A percentile compares a stretch with the other conserved stretches of the same genome.
phyloP scores from a whole-genome alignment of 306 rosid species.

The Trichosanthes cucumerina region DNA sequence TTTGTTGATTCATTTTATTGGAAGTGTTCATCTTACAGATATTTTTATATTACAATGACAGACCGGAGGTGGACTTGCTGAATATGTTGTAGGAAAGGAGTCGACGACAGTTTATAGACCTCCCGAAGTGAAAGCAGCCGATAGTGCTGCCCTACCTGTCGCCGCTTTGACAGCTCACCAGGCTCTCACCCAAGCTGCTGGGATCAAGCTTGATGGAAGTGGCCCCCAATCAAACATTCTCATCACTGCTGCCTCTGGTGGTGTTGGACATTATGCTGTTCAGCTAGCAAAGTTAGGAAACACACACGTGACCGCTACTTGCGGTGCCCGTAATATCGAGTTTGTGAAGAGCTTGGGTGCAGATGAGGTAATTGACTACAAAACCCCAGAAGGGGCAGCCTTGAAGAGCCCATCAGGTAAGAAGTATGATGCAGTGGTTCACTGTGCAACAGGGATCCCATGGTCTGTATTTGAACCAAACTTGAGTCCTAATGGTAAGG shows the following conservation, averaged over 20 bases:
- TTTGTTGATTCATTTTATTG: not conserved
- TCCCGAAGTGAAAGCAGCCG: conserved; percentile 47
- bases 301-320: conserved; percentile 51
- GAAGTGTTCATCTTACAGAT: not conserved
- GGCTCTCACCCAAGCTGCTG: conserved; percentile 47
- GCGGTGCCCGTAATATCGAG: conserved; percentile 54
- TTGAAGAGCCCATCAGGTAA: conserved; percentile 51
- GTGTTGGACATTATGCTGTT: conserved; percentile 50
- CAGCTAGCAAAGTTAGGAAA: conserved; percentile 66
- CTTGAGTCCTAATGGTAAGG: conserved; percentile 37
- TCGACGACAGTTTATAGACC: conserved; percentile 41
- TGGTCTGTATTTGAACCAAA: conserved; percentile 55
- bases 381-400: conserved; percentile 44
- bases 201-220: conserved; percentile 52
- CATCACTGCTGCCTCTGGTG: conserved; percentile 48
- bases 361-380: conserved; percentile 69
- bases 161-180: conserved; percentile 61
- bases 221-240: conserved; percentile 38
- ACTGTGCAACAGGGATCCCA: conserved; percentile 39
- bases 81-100: conserved; percentile 34
- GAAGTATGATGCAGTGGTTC: conserved; percentile 48
- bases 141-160: conserved; percentile 42
- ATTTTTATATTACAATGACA: conserved; percentile 17
- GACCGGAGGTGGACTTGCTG: conserved; percentile 69
- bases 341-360: conserved; percentile 57